Evolutionary conservation across 768 basidiomycete species (phyloP).

Genomic region (Pisolithus microcarpus): DNA sequence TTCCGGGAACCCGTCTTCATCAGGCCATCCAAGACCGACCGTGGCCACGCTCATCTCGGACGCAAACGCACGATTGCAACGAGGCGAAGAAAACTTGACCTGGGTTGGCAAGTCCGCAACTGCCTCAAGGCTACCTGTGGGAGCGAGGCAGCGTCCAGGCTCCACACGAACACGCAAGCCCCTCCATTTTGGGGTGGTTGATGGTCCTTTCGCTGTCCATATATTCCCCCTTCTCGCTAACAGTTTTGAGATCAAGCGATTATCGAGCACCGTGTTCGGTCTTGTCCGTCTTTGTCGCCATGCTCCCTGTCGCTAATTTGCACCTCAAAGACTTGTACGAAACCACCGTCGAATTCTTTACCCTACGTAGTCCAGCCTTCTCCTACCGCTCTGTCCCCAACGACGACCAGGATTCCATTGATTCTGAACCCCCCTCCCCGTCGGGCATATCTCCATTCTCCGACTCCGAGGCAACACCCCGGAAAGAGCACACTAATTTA

Average conservation of each 20-base stretch:
- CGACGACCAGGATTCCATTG: constrained; percentile 21
- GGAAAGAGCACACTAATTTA: constrained; percentile 36
- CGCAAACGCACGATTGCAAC: constrained; percentile 9
- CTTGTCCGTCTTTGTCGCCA: constrained; percentile 30
- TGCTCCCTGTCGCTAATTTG: constrained; percentile 41
- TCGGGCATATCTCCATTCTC: constrained; percentile 31
- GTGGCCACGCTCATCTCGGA: constrained; percentile 1
- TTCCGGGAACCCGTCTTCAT: background rate
- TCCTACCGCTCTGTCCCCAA: constrained; percentile 19
- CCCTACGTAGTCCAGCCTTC: constrained; percentile 36
- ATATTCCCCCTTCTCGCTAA: constrained; percentile 8
- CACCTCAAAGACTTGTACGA: constrained; percentile 44
- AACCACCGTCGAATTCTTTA: constrained; percentile 54
- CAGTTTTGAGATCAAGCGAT: constrained; percentile 25
- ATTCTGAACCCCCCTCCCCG: constrained; percentile 21
- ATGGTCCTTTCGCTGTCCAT: constrained; percentile 2
- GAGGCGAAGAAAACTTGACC: constrained; percentile 7
- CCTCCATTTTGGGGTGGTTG: constrained; percentile 3
- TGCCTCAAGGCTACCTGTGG: constrained; percentile 10
- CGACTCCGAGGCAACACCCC: constrained; percentile 34
- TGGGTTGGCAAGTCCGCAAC: constrained; percentile 1
- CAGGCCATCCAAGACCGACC: background rate
- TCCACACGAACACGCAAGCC: constrained; percentile 15
- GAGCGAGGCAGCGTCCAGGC: background rate
- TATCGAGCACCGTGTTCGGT: constrained; percentile 31